These are phyloP conservation scores for Smallanthus sonchifolius DNA, from an alignment of 129 eudicot species.

Conservation along the genomic window DNA sequence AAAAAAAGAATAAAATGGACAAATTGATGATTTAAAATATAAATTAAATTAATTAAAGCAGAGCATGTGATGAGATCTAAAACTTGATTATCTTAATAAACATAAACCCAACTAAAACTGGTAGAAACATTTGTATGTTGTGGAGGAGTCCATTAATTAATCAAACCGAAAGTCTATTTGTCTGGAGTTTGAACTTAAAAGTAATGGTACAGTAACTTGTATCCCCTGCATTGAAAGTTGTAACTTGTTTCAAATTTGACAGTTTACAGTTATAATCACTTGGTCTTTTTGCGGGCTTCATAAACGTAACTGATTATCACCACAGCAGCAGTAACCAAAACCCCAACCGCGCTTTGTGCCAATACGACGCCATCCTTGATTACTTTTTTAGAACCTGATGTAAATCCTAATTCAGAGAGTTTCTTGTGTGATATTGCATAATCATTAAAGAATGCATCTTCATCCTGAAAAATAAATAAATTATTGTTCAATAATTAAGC, in stretches of 20 bases:
- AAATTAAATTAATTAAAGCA: slow-evolving; percentile 2
- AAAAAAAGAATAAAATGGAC: slow-evolving; percentile 11
- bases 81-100: slow-evolving; percentile 19
- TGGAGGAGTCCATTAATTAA: slow-evolving; percentile 26
- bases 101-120: slow-evolving; percentile 24
- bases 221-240: slow-evolving; percentile 15
- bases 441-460: slow-evolving; percentile 80
- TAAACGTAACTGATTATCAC: slow-evolving; percentile 69
- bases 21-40: not conserved
- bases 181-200: slow-evolving; percentile 3
- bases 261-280: slow-evolving; percentile 24
- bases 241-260: not conserved
- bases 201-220: slow-evolving; percentile 17
- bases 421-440: slow-evolving; percentile 90
- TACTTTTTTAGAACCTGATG: slow-evolving; percentile 42
- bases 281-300: slow-evolving; percentile 62
- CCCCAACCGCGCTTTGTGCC: slow-evolving; percentile 93
- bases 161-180: slow-evolving; percentile 27
- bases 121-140: slow-evolving; percentile 24
- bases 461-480: slow-evolving; percentile 51
- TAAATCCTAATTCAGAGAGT: slow-evolving; percentile 86
- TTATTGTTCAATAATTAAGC: slow-evolving; percentile 34
- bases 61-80: slow-evolving; percentile 35
- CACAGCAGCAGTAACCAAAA: slow-evolving; percentile 80
- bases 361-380: slow-evolving; percentile 56